phyloP scores from a whole-genome alignment of 352 stramenopile genomes.

The Phytophthora europaea region DNA sequence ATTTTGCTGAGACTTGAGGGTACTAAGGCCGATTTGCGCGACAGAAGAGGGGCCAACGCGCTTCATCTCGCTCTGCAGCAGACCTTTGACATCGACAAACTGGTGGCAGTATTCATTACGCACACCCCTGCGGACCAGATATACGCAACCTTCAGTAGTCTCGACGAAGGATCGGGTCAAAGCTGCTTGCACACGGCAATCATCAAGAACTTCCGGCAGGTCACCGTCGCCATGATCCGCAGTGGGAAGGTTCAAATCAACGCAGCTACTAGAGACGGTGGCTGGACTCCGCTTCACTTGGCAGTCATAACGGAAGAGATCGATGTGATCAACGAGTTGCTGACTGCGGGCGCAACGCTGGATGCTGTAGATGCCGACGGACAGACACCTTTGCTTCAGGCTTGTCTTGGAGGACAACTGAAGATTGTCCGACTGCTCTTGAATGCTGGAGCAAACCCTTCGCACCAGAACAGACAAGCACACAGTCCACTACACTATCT shows the following conservation, averaged over 20 bases:
- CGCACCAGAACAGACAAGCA: constrained; percentile 77
- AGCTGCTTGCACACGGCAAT: constrained; percentile 75
- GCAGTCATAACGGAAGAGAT: constrained; percentile 71
- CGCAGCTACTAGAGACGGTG: constrained; percentile 52
- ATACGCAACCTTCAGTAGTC: constrained; percentile 49
- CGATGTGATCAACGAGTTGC: constrained; percentile 53
- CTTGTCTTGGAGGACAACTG: constrained; percentile 64
- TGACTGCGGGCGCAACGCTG: constrained; percentile 57
- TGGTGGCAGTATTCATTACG: constrained; percentile 55
- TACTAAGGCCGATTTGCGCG: constrained; percentile 36
- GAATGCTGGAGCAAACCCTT: constrained; percentile 55
- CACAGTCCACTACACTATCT: constrained; percentile 77
- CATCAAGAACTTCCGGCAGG: constrained; percentile 64
- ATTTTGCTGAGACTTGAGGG: constrained; percentile 44
- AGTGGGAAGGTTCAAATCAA: constrained; percentile 60
- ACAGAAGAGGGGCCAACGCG: constrained; percentile 55
- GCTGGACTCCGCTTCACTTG: constrained; percentile 69
- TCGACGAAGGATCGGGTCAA: constrained; percentile 54
- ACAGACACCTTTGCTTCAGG: constrained; percentile 68
- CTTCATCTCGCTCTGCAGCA: constrained; percentile 71
- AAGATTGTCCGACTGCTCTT: constrained; percentile 62
- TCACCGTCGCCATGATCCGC: constrained; percentile 52
- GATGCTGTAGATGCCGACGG: constrained; percentile 72
- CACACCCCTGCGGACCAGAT: constrained; percentile 27
- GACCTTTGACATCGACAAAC: constrained; percentile 71